These are phyloP conservation scores for Grigorovia transvaalensis DNA, from an alignment of 805 yeast genomes.

Conservation along the genomic window DNA sequence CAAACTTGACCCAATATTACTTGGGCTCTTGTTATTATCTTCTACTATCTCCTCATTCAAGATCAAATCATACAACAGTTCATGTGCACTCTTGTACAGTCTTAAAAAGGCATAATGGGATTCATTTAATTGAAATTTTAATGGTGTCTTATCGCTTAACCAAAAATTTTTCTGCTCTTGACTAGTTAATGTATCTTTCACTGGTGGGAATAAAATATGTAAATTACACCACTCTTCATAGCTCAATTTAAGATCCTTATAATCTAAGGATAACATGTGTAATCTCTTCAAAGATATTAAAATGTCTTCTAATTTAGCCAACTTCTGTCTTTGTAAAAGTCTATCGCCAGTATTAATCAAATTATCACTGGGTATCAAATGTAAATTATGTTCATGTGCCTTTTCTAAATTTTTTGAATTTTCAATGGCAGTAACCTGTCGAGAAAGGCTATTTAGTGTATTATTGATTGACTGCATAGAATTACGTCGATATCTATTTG, in stretches of 20 bases:
- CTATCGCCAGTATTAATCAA: neutral
- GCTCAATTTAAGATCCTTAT: conserved; percentile 12
- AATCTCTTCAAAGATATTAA: conserved; percentile 13
- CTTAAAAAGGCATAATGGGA: conserved; percentile 47
- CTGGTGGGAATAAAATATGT: neutral
- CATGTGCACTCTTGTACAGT: conserved; percentile 15
- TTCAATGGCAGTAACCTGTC: neutral
- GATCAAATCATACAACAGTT: conserved; percentile 9
- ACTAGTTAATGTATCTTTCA: neutral
- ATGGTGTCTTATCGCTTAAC: conserved; percentile 58
- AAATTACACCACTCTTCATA: conserved; percentile 20
- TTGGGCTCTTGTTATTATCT: neutral
- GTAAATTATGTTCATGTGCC: neutral
- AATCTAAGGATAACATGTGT: conserved; percentile 12
- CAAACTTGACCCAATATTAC: neutral
- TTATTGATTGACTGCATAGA: neutral
- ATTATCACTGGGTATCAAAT: neutral
- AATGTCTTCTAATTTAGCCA: conserved; percentile 8
- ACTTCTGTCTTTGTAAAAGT: neutral
- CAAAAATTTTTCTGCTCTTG: conserved; percentile 35
- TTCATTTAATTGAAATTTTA: conserved; percentile 59
- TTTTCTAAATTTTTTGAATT: neutral
- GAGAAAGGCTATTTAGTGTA: neutral
- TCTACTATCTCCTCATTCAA: conserved; percentile 5
- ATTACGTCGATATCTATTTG: neutral